Evolutionary conservation across 495 filamentous ascomycete genomes (phyloP).

Genomic region (Penicillium tannophilum): DNA sequence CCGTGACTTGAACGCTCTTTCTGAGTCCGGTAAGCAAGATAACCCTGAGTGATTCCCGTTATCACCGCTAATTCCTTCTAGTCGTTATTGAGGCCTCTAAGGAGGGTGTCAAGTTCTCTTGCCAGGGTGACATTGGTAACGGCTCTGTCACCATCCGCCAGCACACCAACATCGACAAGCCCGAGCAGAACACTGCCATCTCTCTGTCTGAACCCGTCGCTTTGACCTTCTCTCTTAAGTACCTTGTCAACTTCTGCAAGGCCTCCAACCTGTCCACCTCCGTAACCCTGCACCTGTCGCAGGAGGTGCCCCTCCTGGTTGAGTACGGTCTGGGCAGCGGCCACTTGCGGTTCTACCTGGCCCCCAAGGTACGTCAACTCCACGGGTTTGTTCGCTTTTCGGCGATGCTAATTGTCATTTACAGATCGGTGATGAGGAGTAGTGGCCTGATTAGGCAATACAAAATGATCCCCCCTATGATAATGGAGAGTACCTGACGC

Average conservation of each 20-base stretch:
- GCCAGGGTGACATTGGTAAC: conserved; percentile 92
- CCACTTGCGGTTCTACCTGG: conserved; percentile 94
- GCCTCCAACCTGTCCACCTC: conserved; percentile 77
- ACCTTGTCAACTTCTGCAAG: conserved; percentile 99
- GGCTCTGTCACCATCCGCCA: conserved; percentile 89
- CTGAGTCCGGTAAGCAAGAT: conserved; percentile 77
- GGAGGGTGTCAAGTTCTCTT: conserved; percentile 96
- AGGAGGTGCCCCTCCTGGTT: conserved; percentile 93
- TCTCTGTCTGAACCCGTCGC: conserved; percentile 88
- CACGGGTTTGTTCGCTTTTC: neutral
- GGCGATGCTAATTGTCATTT: conserved; percentile 10
- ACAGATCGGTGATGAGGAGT: conserved; percentile 92
- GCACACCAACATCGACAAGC: conserved; percentile 90
- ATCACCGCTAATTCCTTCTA: conserved; percentile 32
- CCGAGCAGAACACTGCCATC: conserved; percentile 82
- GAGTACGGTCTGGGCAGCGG: conserved; percentile 89
- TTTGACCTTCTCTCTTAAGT: conserved; percentile 98
- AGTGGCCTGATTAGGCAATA: conserved; percentile 29
- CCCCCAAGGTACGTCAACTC: conserved; percentile 80
- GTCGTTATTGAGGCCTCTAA: conserved; percentile 96
- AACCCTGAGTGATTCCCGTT: neutral
- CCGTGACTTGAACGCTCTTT: conserved; percentile 84
- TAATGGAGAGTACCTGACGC: conserved; percentile 35
- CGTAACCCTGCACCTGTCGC: conserved; percentile 90
- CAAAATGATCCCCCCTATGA: conserved; percentile 35